phyloP scores from a whole-genome alignment of 2,329 filamentous ascomycete genomes.

The Aspergillus sp. region DNA sequence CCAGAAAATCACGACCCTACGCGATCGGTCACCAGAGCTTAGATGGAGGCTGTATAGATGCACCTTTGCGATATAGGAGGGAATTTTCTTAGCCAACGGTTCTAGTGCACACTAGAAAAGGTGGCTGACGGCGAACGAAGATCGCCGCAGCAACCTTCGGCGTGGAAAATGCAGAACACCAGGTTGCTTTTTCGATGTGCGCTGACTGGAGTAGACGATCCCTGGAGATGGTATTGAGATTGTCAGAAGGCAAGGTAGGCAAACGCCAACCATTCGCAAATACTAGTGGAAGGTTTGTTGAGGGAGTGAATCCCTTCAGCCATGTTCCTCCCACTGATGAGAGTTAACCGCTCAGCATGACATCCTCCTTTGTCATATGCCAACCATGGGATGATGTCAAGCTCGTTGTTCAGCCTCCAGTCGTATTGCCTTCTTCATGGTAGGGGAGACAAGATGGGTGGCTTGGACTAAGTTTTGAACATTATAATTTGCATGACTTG shows the following conservation, averaged over 20 bases:
- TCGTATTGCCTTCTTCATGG: not conserved
- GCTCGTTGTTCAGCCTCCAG: not conserved
- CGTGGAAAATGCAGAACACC: not conserved
- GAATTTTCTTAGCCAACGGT: slow-evolving; percentile 5
- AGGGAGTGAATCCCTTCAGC: not conserved
- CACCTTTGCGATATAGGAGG: slow-evolving; percentile 10
- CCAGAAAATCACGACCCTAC: slow-evolving; percentile 11
- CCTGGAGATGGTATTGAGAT: not conserved
- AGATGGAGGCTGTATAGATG: not conserved
- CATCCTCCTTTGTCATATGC: not conserved
- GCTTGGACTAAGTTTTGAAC: not conserved
- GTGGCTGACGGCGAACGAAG: not conserved
- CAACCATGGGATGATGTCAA: not conserved
- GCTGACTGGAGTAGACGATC: not conserved
- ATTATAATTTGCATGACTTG: not conserved
- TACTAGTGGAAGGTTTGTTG: not conserved
- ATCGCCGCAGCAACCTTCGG: not conserved
- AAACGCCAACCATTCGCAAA: not conserved
- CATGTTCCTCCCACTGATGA: not conserved
- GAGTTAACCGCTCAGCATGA: not conserved
- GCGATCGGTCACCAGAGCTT: slow-evolving; percentile 3
- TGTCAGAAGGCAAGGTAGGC: not conserved
- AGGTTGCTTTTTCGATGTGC: not conserved
- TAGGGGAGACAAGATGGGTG: not conserved
- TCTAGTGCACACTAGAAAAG: not conserved